Percentiles rank a stretch among this genome's conserved stretches.
Evolutionary conservation across 257 asterid genomes (phyloP).

Genomic region (Fraxinus anomala): DNA sequence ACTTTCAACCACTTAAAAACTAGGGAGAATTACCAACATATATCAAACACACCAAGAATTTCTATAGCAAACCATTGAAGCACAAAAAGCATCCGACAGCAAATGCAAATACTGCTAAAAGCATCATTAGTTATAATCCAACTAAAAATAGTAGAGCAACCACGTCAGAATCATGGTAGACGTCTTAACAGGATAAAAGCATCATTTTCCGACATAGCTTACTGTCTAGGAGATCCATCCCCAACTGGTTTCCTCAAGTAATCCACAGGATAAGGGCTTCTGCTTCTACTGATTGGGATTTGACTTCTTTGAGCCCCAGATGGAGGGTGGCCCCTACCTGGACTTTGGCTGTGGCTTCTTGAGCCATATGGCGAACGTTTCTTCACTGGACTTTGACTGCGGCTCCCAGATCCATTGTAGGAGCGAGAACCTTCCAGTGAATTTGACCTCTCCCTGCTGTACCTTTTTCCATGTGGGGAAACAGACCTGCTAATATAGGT

Average conservation of each 20-base stretch:
- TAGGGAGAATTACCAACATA: no score
- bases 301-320: constrained; percentile 37
- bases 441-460: constrained; percentile 63
- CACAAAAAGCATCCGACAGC: background rate
- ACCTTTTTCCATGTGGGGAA: constrained; percentile 68
- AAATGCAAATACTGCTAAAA: background rate
- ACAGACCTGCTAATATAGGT: constrained; percentile 51
- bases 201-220: constrained; percentile 1
- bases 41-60: background rate
- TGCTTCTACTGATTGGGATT: constrained; percentile 49
- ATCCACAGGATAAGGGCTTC: constrained; percentile 44
- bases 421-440: constrained; percentile 56
- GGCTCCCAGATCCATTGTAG: constrained; percentile 46
- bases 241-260: constrained; percentile 28
- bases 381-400: background rate
- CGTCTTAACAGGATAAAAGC: background rate
- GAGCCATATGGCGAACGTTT: constrained; percentile 47
- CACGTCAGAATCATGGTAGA: background rate
- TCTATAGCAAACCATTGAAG: background rate
- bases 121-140: no score
- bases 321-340: constrained; percentile 38
- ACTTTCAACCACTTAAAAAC: no score
- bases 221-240: constrained; percentile 42
- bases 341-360: constrained; percentile 57
- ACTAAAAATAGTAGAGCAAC: background rate